A percentile compares a stretch with the other conserved stretches of the same genome.
Evolutionary conservation across 208 protist genomes (phyloP).

Genomic region (Crithidia brevicula): DNA sequence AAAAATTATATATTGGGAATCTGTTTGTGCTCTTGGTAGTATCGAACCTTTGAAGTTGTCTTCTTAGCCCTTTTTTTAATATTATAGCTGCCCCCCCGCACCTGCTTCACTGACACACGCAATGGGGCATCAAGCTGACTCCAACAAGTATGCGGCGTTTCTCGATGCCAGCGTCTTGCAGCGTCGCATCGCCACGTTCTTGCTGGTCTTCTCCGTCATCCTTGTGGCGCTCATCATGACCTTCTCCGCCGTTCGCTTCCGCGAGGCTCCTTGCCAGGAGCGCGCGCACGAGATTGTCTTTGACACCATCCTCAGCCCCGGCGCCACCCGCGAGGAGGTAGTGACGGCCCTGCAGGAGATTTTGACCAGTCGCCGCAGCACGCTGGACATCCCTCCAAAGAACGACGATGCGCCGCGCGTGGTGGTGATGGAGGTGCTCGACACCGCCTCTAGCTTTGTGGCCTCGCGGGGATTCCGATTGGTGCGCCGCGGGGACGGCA

Average conservation of each 20-base stretch:
- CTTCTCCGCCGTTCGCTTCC: conserved; percentile 64
- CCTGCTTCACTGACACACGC: conserved; percentile 1
- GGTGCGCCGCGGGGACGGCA: conserved; percentile 37
- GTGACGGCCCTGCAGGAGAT: conserved; percentile 33
- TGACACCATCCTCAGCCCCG: conserved; percentile 35
- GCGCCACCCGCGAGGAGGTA: conserved; percentile 32
- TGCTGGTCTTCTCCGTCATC: conserved; percentile 73
- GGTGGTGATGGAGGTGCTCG: conserved; percentile 56
- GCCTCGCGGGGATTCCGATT: conserved; percentile 64
- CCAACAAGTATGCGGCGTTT: conserved; percentile 37
- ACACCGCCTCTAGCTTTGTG: conserved; percentile 48
- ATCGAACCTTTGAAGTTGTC: background rate
- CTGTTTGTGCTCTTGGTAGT: background rate
- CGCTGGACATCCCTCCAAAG: conserved; percentile 27
- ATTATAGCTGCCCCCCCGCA: background rate
- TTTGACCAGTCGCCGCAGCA: conserved; percentile 20
- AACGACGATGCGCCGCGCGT: conserved; percentile 23
- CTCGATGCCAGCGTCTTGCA: conserved; percentile 52
- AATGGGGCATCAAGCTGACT: conserved; percentile 55
- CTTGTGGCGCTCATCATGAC: conserved; percentile 61
- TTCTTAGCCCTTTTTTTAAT: background rate
- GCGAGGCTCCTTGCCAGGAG: conserved; percentile 70
- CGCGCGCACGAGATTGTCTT: conserved; percentile 55
- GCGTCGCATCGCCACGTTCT: conserved; percentile 68
- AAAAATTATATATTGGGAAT: too few relatives aligned